Base-by-base conservation (phyloP, 2,329 filamentous ascomycete genomes). In the Bertia moriformis region DNA sequence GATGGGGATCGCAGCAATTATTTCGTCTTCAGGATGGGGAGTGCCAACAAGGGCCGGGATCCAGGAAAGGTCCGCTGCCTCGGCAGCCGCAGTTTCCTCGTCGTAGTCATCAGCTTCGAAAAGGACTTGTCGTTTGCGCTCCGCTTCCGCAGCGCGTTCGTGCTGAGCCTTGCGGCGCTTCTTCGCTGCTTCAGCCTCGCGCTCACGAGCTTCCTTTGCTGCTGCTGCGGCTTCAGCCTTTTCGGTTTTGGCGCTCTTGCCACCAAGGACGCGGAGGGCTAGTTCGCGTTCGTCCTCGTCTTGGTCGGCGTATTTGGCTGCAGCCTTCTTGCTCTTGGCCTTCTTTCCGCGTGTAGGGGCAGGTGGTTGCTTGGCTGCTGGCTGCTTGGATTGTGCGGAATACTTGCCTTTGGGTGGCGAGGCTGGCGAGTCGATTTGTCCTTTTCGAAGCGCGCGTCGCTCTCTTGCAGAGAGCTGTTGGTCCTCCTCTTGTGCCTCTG, bases 281-380 rank as follows among this genome's bases (percentile, higher is more conserved):
- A 72, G 32, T 15, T 35, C 73, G 12, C 87, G 84, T 51, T 98
- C 91, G 58, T 94, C 89, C 40, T 94, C 87, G 49, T 96, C 89
- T 65, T 96, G 91, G 49, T 93, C 67, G 36, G 83, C 89, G 61
- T 98, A 98, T 56, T 94, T 95, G 42, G 74, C 85, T 2, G 85
- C 78, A 57, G 91, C 93, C 65, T 93, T 94, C 33, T 79, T 78
- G 55, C 93, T 94, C 43, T 71, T 71, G 42, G 74, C 77, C 56
- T 93, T 86, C 19, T 87, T 86, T 41, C 88, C 78, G 53, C 77
- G 82, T 20, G 57, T 50, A 41, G 57, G 66, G 10, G 24, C 24
- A 10, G 24, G 24, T n/a, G n/a, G n/a, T n/a, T n/a, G n/a, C n/a
- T n/a, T n/a, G n/a, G n/a, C n/a, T n/a, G 24, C 24, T 29, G 24